Conservation (phyloP, 139 green algal species). For the Nannochloris sp. region DNA sequence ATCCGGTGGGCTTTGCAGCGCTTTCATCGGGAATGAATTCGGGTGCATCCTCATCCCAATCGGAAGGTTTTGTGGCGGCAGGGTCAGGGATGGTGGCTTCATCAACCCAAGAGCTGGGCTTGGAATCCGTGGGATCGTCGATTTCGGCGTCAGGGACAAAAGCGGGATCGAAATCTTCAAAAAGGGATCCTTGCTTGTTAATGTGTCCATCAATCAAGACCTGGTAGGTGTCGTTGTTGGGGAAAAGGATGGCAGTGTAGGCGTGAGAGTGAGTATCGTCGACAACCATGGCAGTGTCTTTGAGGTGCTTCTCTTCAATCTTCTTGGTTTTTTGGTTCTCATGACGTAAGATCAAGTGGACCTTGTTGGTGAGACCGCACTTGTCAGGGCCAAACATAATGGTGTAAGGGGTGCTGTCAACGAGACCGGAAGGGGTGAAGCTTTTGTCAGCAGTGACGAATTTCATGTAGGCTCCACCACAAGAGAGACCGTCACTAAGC, state of each 20-base stretch:
- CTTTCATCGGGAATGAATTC: slow-evolving; percentile 63
- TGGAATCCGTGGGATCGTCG: slow-evolving; percentile 71
- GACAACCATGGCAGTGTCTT: slow-evolving; percentile 52
- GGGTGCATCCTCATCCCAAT: slow-evolving; percentile 84
- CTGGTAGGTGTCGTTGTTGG: slow-evolving; percentile 62
- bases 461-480: slow-evolving; percentile 89
- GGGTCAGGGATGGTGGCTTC: slow-evolving; percentile 71
- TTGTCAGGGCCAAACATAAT: slow-evolving; percentile 99
- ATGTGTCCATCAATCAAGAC: slow-evolving; percentile 74
- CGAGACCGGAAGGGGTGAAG: slow-evolving; percentile 51
- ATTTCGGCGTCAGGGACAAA: slow-evolving; percentile 77
- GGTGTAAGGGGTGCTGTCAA: slow-evolving; percentile 83
- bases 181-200: slow-evolving; percentile 48
- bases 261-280: slow-evolving; percentile 55
- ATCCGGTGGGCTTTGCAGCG: slow-evolving; percentile 78
- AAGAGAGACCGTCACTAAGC: slow-evolving; percentile 54
- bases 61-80: slow-evolving; percentile 68
- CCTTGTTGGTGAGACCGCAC: slow-evolving; percentile 79
- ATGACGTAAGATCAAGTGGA: slow-evolving; percentile 88
- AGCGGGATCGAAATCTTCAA: slow-evolving; percentile 68
- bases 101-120: slow-evolving; percentile 80
- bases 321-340: slow-evolving; percentile 76
- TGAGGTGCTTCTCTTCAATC: slow-evolving; percentile 89
- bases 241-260: slow-evolving; percentile 69
- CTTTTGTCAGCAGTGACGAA: slow-evolving; percentile 56